phyloP scores from a whole-genome alignment of 352 stramenopile species.

The Globisporangium sylvaticum region DNA sequence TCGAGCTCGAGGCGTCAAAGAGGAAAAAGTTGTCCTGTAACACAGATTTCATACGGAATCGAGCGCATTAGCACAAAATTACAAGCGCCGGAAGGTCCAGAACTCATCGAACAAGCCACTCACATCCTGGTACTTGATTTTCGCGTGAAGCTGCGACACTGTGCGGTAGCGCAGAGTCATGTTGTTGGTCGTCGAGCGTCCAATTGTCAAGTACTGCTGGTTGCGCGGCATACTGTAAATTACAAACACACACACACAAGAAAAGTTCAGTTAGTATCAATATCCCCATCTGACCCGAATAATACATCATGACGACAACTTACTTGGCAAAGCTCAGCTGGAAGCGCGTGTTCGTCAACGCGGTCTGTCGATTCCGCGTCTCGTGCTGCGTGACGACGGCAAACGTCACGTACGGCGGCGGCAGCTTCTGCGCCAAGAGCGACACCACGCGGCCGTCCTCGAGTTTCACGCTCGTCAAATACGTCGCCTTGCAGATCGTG shows the following conservation, averaged over 20 bases:
- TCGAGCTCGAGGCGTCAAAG: constrained; percentile 73
- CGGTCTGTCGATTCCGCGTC: constrained; percentile 71
- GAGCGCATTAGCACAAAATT: background rate
- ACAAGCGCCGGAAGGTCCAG: background rate
- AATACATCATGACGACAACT: constrained; percentile 12
- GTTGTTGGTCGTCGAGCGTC: constrained; percentile 79
- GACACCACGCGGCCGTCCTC: constrained; percentile 83
- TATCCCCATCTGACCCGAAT: background rate
- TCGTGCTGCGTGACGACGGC: constrained; percentile 90
- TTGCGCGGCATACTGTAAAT: constrained; percentile 43
- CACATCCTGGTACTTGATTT: constrained; percentile 80
- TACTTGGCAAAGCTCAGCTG: constrained; percentile 90
- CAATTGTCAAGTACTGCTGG: constrained; percentile 73
- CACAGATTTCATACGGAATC: constrained; percentile 3
- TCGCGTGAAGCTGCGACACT: constrained; percentile 82
- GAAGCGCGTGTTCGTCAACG: constrained; percentile 90
- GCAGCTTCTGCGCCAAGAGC: constrained; percentile 83
- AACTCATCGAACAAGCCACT: constrained; percentile 17
- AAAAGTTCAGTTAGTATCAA: background rate
- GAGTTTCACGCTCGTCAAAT: constrained; percentile 87
- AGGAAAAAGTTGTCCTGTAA: constrained; percentile 71
- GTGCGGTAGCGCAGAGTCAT: constrained; percentile 84
- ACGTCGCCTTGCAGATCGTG: constrained; percentile 90
- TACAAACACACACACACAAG: constrained; percentile 9
- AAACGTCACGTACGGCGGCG: constrained; percentile 89